phyloP scores from a whole-genome alignment of 1,139 yeast species.

The Scheffersomyces titani region DNA sequence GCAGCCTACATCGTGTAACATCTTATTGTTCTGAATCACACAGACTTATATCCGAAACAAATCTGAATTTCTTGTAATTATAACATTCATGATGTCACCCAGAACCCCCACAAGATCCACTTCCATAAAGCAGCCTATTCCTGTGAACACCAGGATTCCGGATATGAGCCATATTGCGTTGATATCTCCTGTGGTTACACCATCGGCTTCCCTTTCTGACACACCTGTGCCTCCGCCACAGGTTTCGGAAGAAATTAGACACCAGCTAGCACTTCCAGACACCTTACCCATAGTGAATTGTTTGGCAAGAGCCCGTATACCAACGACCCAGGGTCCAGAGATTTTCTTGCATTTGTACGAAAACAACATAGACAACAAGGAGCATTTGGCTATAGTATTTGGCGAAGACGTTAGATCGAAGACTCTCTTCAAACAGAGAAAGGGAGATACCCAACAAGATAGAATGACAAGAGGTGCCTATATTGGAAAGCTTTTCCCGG shows the following conservation, averaged over 20 bases:
- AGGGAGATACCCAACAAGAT: slow-evolving; percentile 82
- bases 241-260: slow-evolving; percentile 21
- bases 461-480: slow-evolving; percentile 98
- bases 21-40: neutral
- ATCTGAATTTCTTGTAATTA: neutral
- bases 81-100: neutral
- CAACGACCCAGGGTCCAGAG: slow-evolving; percentile 92
- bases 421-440: slow-evolving; percentile 61
- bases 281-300: slow-evolving; percentile 76
- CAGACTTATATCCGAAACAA: neutral
- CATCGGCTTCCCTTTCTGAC: slow-evolving; percentile 17
- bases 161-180: slow-evolving; percentile 29
- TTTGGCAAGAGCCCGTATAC: slow-evolving; percentile 89
- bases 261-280: slow-evolving; percentile 18
- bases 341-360: slow-evolving; percentile 87
- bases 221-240: slow-evolving; percentile 20
- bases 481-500: slow-evolving; percentile 84
- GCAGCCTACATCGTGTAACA: neutral
- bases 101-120: neutral
- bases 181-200: slow-evolving; percentile 39
- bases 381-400: slow-evolving; percentile 95
- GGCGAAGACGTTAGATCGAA: slow-evolving; percentile 87
- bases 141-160: slow-evolving; percentile 2
- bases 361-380: slow-evolving; percentile 85
- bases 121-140: slow-evolving; percentile 7